Percentiles rank a stretch among this genome's conserved stretches.
These are phyloP conservation scores for Aspergillus ochraceus DNA, from an alignment of 2,329 filamentous ascomycete genomes.

Conservation along the genomic window DNA sequence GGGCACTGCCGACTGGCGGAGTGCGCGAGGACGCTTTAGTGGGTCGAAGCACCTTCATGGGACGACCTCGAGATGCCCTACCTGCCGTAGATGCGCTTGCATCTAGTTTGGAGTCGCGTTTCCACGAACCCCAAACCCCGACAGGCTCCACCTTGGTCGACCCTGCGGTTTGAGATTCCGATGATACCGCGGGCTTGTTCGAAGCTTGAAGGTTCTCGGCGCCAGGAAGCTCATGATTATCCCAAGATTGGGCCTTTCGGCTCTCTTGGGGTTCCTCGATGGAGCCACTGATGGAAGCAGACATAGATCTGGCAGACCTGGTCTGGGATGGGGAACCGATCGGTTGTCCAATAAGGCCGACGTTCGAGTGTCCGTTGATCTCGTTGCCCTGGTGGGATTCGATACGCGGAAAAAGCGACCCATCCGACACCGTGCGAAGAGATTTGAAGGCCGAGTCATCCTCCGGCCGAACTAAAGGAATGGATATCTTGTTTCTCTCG, in stretches of 20 bases:
- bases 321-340: constrained; percentile 21
- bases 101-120: constrained; percentile 46
- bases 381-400: constrained; percentile 9
- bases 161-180: constrained; percentile 29
- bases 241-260: constrained; percentile 19
- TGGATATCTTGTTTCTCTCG: constrained; percentile 80
- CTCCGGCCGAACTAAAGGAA: constrained; percentile 90
- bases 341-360: constrained; percentile 36
- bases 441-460: constrained; percentile 78
- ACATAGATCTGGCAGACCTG: constrained; percentile 22
- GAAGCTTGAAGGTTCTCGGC: constrained; percentile 15
- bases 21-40: constrained; percentile 57
- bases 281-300: constrained; percentile 24
- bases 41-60: constrained; percentile 89
- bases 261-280: constrained; percentile 24
- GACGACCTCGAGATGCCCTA: constrained; percentile 60
- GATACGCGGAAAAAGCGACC: constrained; percentile 8
- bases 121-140: constrained; percentile 72
- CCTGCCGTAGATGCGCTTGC: constrained; percentile 53
- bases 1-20: constrained; percentile 24
- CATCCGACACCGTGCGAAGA: constrained; percentile 60
- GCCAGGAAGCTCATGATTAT: constrained; percentile 9
- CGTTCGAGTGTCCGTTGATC: constrained; percentile 23
- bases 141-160: constrained; percentile 40
- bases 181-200: constrained; percentile 27